Conservation (phyloP, 108 stramenopile genomes). For the Skeletonema menzelii region DNA sequence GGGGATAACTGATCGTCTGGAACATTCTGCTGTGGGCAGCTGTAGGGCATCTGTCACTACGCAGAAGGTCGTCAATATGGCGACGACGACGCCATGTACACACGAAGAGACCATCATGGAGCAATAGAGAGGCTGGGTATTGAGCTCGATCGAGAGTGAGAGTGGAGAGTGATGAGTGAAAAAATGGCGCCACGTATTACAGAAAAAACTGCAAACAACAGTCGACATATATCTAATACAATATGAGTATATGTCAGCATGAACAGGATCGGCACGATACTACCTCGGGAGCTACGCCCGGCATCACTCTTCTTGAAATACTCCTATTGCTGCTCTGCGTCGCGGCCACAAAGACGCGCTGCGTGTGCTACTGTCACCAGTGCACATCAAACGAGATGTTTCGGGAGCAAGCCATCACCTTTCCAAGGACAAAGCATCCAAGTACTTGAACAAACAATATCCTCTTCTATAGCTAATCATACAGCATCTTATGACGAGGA, state of each 20-base stretch:
- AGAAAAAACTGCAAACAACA: not conserved
- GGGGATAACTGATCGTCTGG: too few relatives aligned
- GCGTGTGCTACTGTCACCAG: not conserved
- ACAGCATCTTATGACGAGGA: slow-evolving; percentile 3
- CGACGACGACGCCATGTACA: not conserved
- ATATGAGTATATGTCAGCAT: not conserved
- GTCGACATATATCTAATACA: not conserved
- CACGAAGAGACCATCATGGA: too few relatives aligned
- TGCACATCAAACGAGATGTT: not conserved
- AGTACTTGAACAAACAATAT: slow-evolving; percentile 26
- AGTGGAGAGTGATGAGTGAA: too few relatives aligned
- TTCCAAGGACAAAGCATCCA: slow-evolving; percentile 4
- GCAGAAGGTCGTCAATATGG: not conserved
- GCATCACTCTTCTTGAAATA: not conserved
- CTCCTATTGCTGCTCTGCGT: not conserved
- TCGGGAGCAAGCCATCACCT: slow-evolving; percentile 4
- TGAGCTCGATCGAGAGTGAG: too few relatives aligned
- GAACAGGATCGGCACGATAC: not conserved
- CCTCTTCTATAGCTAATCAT: slow-evolving; percentile 17
- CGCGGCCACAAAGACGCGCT: not conserved
- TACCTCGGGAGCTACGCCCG: not conserved
- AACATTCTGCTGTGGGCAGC: too few relatives aligned
- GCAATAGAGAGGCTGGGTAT: too few relatives aligned
- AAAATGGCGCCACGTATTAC: too few relatives aligned
- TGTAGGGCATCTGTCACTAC: not conserved